A percentile compares a stretch with the other conserved stretches of the same genome.
phyloP scores from a whole-genome alignment of 2,329 filamentous ascomycete genomes.

The Colletotrichum sojae region DNA sequence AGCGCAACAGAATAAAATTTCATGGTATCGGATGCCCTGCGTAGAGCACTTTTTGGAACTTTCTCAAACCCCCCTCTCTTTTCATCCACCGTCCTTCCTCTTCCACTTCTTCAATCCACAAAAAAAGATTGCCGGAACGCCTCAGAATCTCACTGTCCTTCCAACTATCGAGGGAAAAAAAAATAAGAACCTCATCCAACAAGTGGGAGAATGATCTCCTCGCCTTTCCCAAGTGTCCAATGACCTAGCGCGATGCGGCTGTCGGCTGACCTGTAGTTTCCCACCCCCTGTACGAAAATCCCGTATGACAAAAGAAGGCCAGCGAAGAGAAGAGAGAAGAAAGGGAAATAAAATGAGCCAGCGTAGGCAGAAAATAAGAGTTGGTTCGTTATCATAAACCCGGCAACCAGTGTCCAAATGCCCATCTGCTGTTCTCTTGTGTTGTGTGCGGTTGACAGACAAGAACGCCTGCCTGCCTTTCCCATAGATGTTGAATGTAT shows the following conservation, averaged over 20 bases:
- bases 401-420: constrained; percentile 30
- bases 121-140: not conserved
- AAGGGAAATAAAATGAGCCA: not conserved
- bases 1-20: not conserved
- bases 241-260: constrained; percentile 16
- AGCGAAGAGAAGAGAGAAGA: not conserved
- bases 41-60: not conserved
- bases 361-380: not conserved
- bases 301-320: not conserved
- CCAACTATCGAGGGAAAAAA: no score
- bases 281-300: not conserved
- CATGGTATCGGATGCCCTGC: constrained; percentile 21
- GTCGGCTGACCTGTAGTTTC: constrained; percentile 10
- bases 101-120: no score
- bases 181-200: no score
- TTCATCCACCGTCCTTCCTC: no score
- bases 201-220: no score
- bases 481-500: not conserved
- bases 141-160: no score
- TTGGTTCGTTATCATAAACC: constrained; percentile 23
- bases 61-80: no score
- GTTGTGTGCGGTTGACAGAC: not conserved
- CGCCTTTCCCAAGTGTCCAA: not conserved
- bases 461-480: not conserved
- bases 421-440: no score